A percentile compares a stretch with the other conserved stretches of the same genome.
Conservation (phyloP, 1,139 yeast species). For the Hyphopichia khmerensis region DNA sequence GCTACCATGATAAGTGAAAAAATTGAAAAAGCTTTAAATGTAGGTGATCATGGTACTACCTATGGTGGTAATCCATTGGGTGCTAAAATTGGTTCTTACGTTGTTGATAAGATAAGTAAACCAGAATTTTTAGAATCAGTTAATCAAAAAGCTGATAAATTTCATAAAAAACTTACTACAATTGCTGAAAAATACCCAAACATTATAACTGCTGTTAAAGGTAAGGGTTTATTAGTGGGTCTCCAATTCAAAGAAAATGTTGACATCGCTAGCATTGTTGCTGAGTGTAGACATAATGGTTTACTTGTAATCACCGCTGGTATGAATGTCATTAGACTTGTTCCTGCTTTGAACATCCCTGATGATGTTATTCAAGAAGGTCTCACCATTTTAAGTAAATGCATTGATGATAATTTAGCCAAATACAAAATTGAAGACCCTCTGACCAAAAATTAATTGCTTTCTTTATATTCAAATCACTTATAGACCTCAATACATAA, state of each 20-base stretch:
- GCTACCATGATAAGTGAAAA: constrained; percentile 85
- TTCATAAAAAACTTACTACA: constrained; percentile 48
- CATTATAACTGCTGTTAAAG: constrained; percentile 68
- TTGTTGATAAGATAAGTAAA: constrained; percentile 64
- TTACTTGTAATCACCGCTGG: constrained; percentile 88
- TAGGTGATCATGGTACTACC: constrained; percentile 98
- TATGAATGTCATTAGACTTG: constrained; percentile 81
- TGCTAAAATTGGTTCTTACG: constrained; percentile 74
- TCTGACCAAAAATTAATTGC: background rate
- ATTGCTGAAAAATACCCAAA: constrained; percentile 58
- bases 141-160: constrained; percentile 52
- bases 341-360: constrained; percentile 87
- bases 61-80: constrained; percentile 97
- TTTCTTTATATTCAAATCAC: background rate
- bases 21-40: constrained; percentile 68
- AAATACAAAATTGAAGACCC: background rate
- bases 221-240: constrained; percentile 86
- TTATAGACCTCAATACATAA: background rate
- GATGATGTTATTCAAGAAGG: constrained; percentile 70
- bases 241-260: constrained; percentile 59
- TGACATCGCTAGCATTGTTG: constrained; percentile 66
- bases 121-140: constrained; percentile 62
- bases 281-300: constrained; percentile 74
- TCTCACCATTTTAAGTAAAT: constrained; percentile 53
- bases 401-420: constrained; percentile 12